Conservation (phyloP, 2,329 filamentous ascomycete genomes). For the Colletotrichum gloeosporioides region DNA sequence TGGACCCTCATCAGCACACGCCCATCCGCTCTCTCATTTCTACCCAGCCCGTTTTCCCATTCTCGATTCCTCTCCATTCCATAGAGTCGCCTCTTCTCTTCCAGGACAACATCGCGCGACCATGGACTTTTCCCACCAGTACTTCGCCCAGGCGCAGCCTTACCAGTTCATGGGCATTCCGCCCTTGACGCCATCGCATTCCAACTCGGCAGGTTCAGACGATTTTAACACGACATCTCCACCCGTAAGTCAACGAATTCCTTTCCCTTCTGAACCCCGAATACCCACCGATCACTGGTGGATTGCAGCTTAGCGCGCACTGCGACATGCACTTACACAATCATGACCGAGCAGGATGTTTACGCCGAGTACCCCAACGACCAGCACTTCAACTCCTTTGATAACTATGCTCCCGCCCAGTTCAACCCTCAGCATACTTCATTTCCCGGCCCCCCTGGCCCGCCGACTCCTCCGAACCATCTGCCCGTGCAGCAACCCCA, state of each 20-base stretch:
- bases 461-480: conserved; percentile 47
- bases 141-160: conserved; percentile 52
- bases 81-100: neutral
- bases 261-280: conserved; percentile 21
- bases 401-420: conserved; percentile 40
- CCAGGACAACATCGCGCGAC: conserved; percentile 15
- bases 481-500: conserved; percentile 16
- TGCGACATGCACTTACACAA: conserved; percentile 32
- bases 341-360: conserved; percentile 48
- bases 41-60: neutral
- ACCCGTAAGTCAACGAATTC: conserved; percentile 49
- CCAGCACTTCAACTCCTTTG: conserved; percentile 55
- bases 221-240: conserved; percentile 61
- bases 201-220: conserved; percentile 59
- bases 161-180: conserved; percentile 61
- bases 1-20: conserved; percentile 19
- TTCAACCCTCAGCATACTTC: conserved; percentile 27
- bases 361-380: conserved; percentile 53
- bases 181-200: conserved; percentile 60
- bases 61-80: neutral
- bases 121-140: conserved; percentile 63
- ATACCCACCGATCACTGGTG: conserved; percentile 30
- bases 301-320: conserved; percentile 36
- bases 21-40: conserved; percentile 4
- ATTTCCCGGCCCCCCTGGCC: conserved; percentile 56